phyloP scores from a whole-genome alignment of 2,329 filamentous ascomycete species.

The Cylindrodendrum hubeiense region DNA sequence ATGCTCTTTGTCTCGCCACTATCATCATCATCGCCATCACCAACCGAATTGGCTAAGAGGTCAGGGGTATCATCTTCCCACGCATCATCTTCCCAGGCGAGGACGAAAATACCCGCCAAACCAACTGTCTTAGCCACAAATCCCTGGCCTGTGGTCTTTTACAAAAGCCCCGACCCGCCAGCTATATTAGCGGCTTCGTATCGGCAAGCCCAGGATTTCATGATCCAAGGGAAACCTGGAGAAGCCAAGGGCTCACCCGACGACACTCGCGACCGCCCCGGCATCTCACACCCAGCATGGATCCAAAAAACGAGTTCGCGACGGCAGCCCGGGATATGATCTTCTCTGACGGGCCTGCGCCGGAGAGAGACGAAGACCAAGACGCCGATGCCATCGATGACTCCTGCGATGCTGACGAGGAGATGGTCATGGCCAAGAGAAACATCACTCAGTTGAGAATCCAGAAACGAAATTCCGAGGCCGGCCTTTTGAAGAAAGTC shows the following conservation, averaged over 20 bases:
- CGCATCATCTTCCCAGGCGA: background rate
- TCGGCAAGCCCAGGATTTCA: conserved; percentile 19
- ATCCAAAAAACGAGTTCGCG: conserved; percentile 43
- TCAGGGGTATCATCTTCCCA: background rate
- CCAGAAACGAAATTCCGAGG: conserved; percentile 47
- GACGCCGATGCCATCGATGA: conserved; percentile 54
- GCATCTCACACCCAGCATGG: conserved; percentile 19
- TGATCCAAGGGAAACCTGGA: conserved; percentile 6
- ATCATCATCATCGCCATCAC: background rate
- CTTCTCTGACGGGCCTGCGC: conserved; percentile 34
- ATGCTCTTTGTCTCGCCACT: conserved; percentile 9
- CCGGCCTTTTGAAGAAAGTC: conserved; percentile 55
- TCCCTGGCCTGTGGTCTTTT: background rate
- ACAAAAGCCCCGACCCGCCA: background rate
- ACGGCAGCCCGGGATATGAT: conserved; percentile 45
- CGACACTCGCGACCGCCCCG: background rate
- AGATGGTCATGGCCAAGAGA: conserved; percentile 52
- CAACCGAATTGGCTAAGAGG: background rate
- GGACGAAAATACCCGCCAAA: background rate
- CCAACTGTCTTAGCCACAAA: conserved; percentile 1
- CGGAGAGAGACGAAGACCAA: conserved; percentile 30
- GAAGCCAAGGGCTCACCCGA: background rate
- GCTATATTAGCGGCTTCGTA: conserved; percentile 22
- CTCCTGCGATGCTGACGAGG: conserved; percentile 54
- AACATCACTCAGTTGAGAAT: conserved; percentile 55